Percentiles rank a stretch among this genome's conserved stretches.
Evolutionary conservation across 305 asterid species (phyloP).

Genomic region (Andrographis paniculata): DNA sequence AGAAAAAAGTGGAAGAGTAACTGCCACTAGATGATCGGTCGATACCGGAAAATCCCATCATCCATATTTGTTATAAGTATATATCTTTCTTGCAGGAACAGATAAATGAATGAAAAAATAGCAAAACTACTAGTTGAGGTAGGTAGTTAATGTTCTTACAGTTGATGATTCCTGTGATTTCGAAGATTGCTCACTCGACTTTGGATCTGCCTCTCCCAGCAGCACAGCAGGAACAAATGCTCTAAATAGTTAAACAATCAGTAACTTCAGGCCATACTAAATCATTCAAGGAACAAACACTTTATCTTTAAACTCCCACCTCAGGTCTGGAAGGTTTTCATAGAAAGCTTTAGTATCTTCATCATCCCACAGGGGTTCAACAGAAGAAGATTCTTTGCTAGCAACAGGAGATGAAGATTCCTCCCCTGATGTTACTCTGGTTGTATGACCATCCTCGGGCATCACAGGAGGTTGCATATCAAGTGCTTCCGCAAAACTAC

Average conservation of each 20-base stretch:
- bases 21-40: no score
- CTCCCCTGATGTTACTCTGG: conserved; percentile 92
- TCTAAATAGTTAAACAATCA: conserved; percentile 35
- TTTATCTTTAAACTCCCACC: conserved; percentile 31
- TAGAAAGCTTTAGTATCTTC: conserved; percentile 98
- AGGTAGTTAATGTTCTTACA: conserved; percentile 37
- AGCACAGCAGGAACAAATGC: conserved; percentile 99
- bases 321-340: conserved; percentile 93
- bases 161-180: conserved; percentile 65
- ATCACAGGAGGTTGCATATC: conserved; percentile 96
- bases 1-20: no score
- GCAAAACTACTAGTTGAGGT: conserved; percentile 8
- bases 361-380: conserved; percentile 96
- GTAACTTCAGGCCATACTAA: conserved; percentile 17
- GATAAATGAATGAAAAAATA: no score
- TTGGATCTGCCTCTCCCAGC: conserved; percentile 90
- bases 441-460: conserved; percentile 99
- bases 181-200: conserved; percentile 68
- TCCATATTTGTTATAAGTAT: no score
- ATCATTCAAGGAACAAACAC: conserved; percentile 16
- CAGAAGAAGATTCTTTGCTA: conserved; percentile 67
- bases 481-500: conserved; percentile 94
- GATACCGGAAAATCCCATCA: not conserved
- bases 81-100: no score
- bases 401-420: conserved; percentile 65